These are phyloP conservation scores for Fragaria iinumae DNA, from an alignment of 306 rosid genomes.

Conservation along the genomic window DNA sequence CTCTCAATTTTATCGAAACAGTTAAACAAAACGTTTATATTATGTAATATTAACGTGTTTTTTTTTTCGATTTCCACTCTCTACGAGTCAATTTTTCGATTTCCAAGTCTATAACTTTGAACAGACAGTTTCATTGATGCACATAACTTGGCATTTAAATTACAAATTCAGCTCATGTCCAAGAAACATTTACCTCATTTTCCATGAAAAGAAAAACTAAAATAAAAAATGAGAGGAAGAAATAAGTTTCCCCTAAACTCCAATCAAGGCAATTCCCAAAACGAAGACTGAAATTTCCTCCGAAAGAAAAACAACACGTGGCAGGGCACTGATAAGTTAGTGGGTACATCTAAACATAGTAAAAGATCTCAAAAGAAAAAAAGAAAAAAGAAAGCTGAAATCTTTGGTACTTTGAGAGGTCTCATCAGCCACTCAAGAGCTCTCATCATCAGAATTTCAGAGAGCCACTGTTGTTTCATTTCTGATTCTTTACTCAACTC, in stretches of 20 bases:
- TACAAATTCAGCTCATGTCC: background rate
- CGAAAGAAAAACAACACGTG: background rate
- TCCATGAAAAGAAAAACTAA: background rate
- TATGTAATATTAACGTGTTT: background rate
- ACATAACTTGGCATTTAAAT: background rate
- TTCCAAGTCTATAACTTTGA: background rate
- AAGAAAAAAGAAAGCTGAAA: background rate
- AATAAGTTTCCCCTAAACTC: background rate
- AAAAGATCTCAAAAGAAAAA: background rate
- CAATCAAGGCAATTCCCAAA: background rate
- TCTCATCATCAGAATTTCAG: background rate
- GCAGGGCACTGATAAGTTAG: background rate
- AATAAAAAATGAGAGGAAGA: background rate
- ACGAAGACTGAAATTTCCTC: background rate
- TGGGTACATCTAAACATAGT: background rate
- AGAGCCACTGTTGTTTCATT: background rate
- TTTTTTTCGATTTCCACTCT: background rate
- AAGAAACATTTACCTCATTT: background rate
- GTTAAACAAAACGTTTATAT: accelerated
- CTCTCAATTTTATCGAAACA: background rate
- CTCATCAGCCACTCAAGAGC: constrained; percentile 15
- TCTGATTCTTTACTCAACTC: background rate
- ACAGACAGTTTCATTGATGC: background rate
- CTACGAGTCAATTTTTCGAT: background rate
- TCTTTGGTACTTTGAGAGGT: background rate